phyloP scores from a whole-genome alignment of 345 rosid genomes.

The Gossypium mustelinum region DNA sequence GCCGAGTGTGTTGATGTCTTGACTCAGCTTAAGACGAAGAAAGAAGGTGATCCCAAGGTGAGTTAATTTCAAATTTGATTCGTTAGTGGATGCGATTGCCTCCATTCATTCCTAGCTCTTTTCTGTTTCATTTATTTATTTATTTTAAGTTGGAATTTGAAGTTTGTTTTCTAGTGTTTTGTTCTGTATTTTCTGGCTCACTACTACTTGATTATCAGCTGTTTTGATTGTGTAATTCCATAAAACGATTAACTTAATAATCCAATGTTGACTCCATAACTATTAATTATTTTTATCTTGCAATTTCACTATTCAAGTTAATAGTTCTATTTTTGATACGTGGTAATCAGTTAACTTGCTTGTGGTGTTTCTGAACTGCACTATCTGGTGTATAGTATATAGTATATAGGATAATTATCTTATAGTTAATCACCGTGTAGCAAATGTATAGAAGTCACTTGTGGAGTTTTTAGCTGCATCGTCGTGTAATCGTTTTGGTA shows the following conservation, averaged over 20 bases:
- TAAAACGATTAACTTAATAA: not conserved
- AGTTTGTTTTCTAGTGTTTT: not conserved
- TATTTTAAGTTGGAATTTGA: not conserved
- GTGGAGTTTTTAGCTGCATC: too few species aligned
- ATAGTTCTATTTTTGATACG: not conserved
- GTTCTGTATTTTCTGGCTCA: not conserved
- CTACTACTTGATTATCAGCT: not conserved
- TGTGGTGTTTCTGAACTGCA: not conserved
- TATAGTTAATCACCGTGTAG: too few species aligned
- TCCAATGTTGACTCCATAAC: not conserved
- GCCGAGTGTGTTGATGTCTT: constrained; percentile 64
- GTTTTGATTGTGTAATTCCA: too few species aligned
- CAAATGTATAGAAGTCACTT: too few species aligned
- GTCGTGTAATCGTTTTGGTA: not conserved
- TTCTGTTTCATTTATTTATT: not conserved
- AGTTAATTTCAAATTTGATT: not conserved
- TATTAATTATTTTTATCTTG: not conserved
- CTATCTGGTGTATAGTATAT: too few species aligned
- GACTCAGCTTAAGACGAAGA: constrained; percentile 41
- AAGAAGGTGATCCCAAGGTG: constrained; percentile 69
- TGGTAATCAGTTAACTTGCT: not conserved
- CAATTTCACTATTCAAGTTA: not conserved
- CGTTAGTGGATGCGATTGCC: not conserved
- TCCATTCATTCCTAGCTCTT: not conserved
- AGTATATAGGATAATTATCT: too few species aligned